Evolutionary conservation across 202 grass and related monocot species (phyloP).

Genomic region (Carex arenaria): DNA sequence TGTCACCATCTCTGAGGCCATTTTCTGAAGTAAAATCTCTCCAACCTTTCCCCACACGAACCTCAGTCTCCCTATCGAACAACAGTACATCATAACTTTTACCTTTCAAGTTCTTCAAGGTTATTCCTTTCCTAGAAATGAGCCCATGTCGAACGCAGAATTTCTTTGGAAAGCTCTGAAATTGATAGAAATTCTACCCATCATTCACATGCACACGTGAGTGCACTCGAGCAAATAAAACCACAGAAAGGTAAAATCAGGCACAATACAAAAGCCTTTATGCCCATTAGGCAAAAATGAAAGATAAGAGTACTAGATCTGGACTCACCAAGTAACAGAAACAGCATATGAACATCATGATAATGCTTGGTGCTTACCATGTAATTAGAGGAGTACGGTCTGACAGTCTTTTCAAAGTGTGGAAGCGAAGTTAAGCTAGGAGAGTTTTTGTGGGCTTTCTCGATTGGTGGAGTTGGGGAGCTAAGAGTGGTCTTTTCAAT

Average conservation of each 20-base stretch:
- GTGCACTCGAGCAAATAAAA: background rate
- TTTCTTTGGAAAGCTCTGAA: slow-evolving; percentile 16
- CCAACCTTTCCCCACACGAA: slow-evolving; percentile 23
- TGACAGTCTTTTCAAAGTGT: slow-evolving; percentile 20
- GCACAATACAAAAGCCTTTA: background rate
- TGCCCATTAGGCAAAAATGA: background rate
- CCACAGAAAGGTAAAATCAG: background rate
- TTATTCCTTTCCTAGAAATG: background rate
- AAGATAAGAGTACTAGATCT: background rate
- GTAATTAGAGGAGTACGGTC: slow-evolving; percentile 14
- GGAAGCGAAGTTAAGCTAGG: background rate
- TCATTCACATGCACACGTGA: background rate
- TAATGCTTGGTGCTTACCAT: slow-evolving; percentile 16
- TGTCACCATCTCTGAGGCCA: slow-evolving; percentile 9
- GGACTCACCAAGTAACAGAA: background rate
- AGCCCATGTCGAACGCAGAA: slow-evolving; percentile 3
- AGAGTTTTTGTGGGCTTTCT: background rate
- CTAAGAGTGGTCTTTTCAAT: background rate
- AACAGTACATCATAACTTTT: slow-evolving; percentile 6
- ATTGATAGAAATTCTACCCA: background rate
- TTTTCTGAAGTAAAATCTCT: slow-evolving; percentile 10
- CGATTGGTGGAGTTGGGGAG: background rate
- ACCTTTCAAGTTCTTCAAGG: slow-evolving; percentile 20
- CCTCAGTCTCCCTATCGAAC: slow-evolving; percentile 7
- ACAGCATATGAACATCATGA: background rate